These are phyloP conservation scores for Colletotrichum acutatum DNA, from an alignment of 2,329 filamentous ascomycete genomes.

Conservation along the genomic window DNA sequence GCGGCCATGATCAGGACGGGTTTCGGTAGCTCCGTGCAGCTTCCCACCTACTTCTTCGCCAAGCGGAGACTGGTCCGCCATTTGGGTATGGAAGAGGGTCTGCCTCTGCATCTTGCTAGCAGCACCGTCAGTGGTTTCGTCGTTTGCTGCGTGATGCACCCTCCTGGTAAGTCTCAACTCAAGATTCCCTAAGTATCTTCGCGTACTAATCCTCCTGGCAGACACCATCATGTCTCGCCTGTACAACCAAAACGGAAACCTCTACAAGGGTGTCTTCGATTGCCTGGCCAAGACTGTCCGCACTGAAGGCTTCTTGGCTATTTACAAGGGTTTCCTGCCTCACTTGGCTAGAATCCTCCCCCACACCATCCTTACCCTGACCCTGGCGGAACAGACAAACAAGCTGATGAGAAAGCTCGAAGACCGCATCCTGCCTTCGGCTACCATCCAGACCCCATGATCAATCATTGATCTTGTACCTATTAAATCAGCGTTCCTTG, in stretches of 20 bases:
- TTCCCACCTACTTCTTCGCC: constrained; percentile 98
- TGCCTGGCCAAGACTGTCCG: constrained; percentile 90
- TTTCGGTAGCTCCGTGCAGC: constrained; percentile 93
- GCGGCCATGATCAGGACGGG: constrained; percentile 97
- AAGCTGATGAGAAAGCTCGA: constrained; percentile 89
- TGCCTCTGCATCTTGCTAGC: constrained; percentile 87
- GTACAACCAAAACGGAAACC: constrained; percentile 98
- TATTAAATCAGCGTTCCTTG: constrained; percentile 32
- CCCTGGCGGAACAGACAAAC: constrained; percentile 95
- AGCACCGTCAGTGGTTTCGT: constrained; percentile 94
- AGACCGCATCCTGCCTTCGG: constrained; percentile 59
- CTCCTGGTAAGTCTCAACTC: constrained; percentile 72
- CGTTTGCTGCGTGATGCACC: constrained; percentile 98
- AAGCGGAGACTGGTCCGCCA: constrained; percentile 87
- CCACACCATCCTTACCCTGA: constrained; percentile 94
- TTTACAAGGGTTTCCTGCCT: constrained; percentile 98
- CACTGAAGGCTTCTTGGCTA: constrained; percentile 89
- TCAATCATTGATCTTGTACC: constrained; percentile 17
- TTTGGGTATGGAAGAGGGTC: constrained; percentile 89
- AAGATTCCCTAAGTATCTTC: not conserved
- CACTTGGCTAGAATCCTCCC: constrained; percentile 94
- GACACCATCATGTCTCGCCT: constrained; percentile 99
- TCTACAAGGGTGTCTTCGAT: constrained; percentile 95
- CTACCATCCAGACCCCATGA: constrained; percentile 46
- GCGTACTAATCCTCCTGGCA: constrained; percentile 40